Percentiles rank a stretch among this genome's conserved stretches.
Conservation (phyloP, 2,329 filamentous ascomycete species). For the Epichloe sibirici region DNA sequence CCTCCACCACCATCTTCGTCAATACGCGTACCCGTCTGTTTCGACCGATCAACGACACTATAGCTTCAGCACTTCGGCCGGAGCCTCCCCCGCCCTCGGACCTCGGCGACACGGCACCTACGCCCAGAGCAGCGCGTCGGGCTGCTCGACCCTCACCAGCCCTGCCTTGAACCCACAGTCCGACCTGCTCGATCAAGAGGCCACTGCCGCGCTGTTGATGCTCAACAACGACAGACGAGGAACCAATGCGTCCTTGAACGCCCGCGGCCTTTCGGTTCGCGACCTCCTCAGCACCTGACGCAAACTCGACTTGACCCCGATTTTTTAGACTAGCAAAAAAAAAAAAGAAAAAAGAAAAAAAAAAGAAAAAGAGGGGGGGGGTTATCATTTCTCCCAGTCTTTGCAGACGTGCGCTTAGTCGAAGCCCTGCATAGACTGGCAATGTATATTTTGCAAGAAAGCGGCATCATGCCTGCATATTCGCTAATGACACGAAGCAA, state of each 20-base stretch:
- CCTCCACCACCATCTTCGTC: slow-evolving; percentile 18
- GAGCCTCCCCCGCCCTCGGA: slow-evolving; percentile 45
- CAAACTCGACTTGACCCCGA: neutral
- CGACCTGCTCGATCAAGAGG: slow-evolving; percentile 58
- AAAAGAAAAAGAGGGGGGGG: too few species aligned
- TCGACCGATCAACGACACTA: slow-evolving; percentile 38
- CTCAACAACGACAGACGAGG: slow-evolving; percentile 65
- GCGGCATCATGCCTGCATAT: neutral
- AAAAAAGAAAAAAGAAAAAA: neutral
- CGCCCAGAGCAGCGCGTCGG: slow-evolving; percentile 28
- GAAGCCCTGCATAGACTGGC: too few species aligned
- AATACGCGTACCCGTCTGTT: slow-evolving; percentile 43
- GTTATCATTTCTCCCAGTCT: too few species aligned
- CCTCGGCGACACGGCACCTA: slow-evolving; percentile 29
- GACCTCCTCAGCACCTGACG: slow-evolving; percentile 41
- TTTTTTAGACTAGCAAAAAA: neutral
- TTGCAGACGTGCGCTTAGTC: too few species aligned
- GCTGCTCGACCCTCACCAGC: slow-evolving; percentile 43
- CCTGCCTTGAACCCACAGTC: slow-evolving; percentile 43
- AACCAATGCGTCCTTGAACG: slow-evolving; percentile 17
- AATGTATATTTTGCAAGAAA: neutral
- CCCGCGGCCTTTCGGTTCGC: slow-evolving; percentile 40
- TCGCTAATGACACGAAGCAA: neutral
- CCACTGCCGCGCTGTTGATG: slow-evolving; percentile 79
- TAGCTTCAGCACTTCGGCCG: slow-evolving; percentile 35